phyloP scores from a whole-genome alignment of 2,329 filamentous ascomycete genomes.

The Aspergillus brasiliensis region DNA sequence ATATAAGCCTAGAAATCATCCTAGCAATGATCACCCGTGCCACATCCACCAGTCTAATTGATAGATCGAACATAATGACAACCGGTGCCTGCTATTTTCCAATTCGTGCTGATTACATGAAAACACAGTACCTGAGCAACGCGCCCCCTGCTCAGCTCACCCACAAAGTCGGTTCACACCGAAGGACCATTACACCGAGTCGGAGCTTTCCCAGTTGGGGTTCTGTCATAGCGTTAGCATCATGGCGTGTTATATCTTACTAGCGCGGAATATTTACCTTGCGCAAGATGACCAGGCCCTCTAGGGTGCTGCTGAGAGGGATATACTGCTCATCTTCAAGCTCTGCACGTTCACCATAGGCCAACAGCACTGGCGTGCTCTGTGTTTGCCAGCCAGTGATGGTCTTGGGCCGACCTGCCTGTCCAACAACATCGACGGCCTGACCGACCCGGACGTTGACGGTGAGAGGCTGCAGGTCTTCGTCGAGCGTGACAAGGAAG shows the following conservation, averaged over 20 bases:
- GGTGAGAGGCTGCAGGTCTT: constrained; percentile 87
- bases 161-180: constrained; percentile 20
- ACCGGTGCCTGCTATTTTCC: constrained; percentile 34
- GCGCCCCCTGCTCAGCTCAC: constrained; percentile 18
- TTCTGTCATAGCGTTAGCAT: constrained; percentile 41
- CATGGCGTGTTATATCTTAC: neutral
- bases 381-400: constrained; percentile 99
- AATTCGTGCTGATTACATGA: constrained; percentile 41
- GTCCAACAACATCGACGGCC: constrained; percentile 95
- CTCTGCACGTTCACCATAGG: constrained; percentile 94
- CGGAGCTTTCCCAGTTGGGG: constrained; percentile 46
- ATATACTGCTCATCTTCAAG: constrained; percentile 98
- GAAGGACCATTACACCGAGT: constrained; percentile 31
- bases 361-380: constrained; percentile 93
- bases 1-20: neutral
- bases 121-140: constrained; percentile 31
- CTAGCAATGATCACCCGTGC: neutral
- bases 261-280: constrained; percentile 67
- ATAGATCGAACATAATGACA: constrained; percentile 8
- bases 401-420: constrained; percentile 95
- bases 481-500: constrained; percentile 94
- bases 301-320: constrained; percentile 83
- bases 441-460: constrained; percentile 97
- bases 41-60: constrained; percentile 11
- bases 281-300: constrained; percentile 92